Conservation (phyloP, 2,329 filamentous ascomycete species). For the Cryphonectria parasitica region DNA sequence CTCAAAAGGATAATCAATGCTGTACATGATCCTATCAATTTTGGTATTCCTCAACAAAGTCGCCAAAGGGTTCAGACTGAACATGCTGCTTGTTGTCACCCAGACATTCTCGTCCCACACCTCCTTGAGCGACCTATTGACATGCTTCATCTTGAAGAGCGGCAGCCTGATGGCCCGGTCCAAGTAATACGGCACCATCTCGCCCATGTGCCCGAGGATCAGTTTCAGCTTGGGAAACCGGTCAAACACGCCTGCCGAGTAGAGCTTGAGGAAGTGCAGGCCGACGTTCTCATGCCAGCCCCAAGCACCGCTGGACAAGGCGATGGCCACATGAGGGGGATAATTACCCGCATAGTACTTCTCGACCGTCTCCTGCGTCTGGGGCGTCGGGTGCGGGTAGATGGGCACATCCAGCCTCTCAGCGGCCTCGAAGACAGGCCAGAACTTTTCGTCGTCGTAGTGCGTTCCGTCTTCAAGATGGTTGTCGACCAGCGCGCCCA, state of each 20-base stretch:
- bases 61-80: constrained; percentile 9
- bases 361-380: constrained; percentile 40
- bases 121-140: constrained; percentile 9
- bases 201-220: constrained; percentile 56
- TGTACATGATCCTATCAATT: constrained; percentile 12
- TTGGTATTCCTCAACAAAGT: constrained; percentile 5
- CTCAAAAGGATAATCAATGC: constrained; percentile 13
- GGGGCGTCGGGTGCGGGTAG: constrained; percentile 20
- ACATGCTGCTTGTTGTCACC: constrained; percentile 20
- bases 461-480: constrained; percentile 35
- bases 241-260: constrained; percentile 58
- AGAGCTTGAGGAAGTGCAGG: constrained; percentile 54
- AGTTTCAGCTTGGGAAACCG: constrained; percentile 56
- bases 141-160: constrained; percentile 37
- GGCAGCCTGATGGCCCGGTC: constrained; percentile 44
- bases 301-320: constrained; percentile 47
- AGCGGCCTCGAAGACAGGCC: constrained; percentile 15
- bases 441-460: constrained; percentile 20
- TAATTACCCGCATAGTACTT: constrained; percentile 25
- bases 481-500: constrained; percentile 23
- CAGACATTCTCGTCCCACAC: constrained; percentile 17
- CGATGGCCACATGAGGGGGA: constrained; percentile 34
- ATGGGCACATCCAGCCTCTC: constrained; percentile 21
- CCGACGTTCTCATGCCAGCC: constrained; percentile 57
- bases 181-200: constrained; percentile 58